Evolutionary conservation across 2,329 filamentous ascomycete species (phyloP), one percentile per base, ranked within the genome.

Genomic region (Pseudogymnoascus sp.): DNA sequence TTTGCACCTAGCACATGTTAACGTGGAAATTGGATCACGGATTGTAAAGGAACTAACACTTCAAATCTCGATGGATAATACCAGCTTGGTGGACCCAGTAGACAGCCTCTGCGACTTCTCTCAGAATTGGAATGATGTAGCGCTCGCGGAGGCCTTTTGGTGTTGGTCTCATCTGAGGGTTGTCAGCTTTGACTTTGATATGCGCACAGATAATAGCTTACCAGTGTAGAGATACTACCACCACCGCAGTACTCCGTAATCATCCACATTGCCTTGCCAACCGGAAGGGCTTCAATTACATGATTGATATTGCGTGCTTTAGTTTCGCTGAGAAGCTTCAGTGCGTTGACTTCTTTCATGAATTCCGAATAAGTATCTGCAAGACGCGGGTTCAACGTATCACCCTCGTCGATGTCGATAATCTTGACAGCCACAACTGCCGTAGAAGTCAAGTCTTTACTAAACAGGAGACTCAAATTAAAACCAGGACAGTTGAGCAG

Each of bases 211-310:
- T 64, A 77, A 76, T 37, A 77, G 72, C 64, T 79, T 76, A 68
- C 81, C 75, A 83, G 81, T 64, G 81, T 92, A 66, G 83, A 87
- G 72, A 95, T 87, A 72, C 90, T 94, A 57, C 90, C 90, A 64
- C 90, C 90, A 5, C 88, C 89, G 68, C 90, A 92, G 73, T 92
- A 92, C 74, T 94, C 89, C 63, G 88, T 92, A 61, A 94, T 85
- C 77, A 94, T 90, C 90, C 90, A 95, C 76, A 95, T 86, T 63
- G 90, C 84, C 67, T 88, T 86, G 41, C 88, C 88, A 37, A 93
- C 85, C 7, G 88, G 85, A 18, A 92, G 80, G 4, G 89, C 89
- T 66, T 92, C 89, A 67, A 92, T 86, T 59, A 93, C 87, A 67
- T 86, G 82, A 71, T 93, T 94, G 75, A 95, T 86, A 70, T 93